Evolutionary conservation across 169 alveolate species (phyloP).

Genomic region (Toxoplasma gondii): DNA sequence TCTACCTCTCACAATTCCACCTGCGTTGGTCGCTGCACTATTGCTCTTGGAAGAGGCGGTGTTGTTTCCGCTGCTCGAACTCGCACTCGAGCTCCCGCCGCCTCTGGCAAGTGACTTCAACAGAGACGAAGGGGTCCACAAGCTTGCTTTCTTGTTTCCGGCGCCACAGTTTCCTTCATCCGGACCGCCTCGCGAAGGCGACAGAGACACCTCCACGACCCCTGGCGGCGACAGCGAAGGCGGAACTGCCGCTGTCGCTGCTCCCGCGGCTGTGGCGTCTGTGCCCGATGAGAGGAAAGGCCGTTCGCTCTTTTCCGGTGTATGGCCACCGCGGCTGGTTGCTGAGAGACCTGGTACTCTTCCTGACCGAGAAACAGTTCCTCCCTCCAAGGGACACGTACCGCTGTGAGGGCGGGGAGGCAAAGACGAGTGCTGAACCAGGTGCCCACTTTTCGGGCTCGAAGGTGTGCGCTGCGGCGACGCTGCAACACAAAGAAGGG

Average conservation of each 20-base stretch:
- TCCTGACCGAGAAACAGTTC: background rate
- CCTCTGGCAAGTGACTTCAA: constrained; percentile 15
- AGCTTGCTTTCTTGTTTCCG: constrained; percentile 8
- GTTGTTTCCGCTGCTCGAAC: background rate
- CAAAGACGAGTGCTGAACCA: background rate
- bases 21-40: background rate
- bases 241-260: background rate
- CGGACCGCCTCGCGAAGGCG: background rate
- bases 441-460: background rate
- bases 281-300: background rate
- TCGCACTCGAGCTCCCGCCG: background rate
- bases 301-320: background rate
- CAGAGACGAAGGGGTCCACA: constrained; percentile 26
- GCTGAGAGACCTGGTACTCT: background rate
- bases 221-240: constrained; percentile 26
- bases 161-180: constrained; percentile 27
- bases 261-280: background rate
- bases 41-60: constrained; percentile 23
- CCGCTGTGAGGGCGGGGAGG: background rate
- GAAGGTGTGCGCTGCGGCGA: background rate
- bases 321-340: background rate
- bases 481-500: background rate
- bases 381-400: background rate
- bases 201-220: background rate
- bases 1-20: background rate